Evolutionary conservation across 2,329 filamentous ascomycete species (phyloP), one percentile per base, ranked within the genome.

Genomic region (Ambrosiella xylebori): DNA sequence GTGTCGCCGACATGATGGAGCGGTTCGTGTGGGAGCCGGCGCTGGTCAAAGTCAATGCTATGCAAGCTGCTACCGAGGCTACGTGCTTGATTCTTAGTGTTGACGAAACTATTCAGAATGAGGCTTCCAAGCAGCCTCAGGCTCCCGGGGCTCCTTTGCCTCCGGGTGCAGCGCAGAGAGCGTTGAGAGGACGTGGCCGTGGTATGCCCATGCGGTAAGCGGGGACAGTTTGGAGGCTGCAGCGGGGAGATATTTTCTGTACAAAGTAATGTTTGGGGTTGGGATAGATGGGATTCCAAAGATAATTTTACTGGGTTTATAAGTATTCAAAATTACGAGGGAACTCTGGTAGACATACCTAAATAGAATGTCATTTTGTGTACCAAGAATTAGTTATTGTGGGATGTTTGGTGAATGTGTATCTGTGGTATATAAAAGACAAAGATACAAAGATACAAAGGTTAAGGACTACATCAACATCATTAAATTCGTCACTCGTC

Each of bases 81-180:
- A 86, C 86, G 64, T 98, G 93, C 74, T 74, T 98, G 74, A 97
- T 98, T 64, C 74, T 98, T 66, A 86, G 88, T 65, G 93, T 98
- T 59, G 93, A 98, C 68, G 93, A 98, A 81, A 98, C 93, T 39
- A 97, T 98, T 73, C 89, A 84, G 73, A 98, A 98, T 72, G 88
- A 98, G 75, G 90, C 97, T 75, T 95, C 88, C 66, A 79, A 84
- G 65, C 76, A 82, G 70, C 86, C 90, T 27, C 87, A 95, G 71
- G 88, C 82, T 7, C 91, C 91, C 0, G 79, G 81, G 58, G 78
- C 86, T 70, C 79, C 81, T 17, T 74, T 90, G 64, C 86, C 86
- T 3, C 84, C 84, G 1, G 86, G 86, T 64, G 90, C 91, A 19
- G 90, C 91, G 9, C 91, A 97, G 75, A 78, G 91, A 66, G 91